A percentile compares a stretch with the other conserved stretches of the same genome.
These are phyloP conservation scores for Haplographium delicatum DNA, from an alignment of 495 filamentous ascomycete genomes.

Conservation along the genomic window DNA sequence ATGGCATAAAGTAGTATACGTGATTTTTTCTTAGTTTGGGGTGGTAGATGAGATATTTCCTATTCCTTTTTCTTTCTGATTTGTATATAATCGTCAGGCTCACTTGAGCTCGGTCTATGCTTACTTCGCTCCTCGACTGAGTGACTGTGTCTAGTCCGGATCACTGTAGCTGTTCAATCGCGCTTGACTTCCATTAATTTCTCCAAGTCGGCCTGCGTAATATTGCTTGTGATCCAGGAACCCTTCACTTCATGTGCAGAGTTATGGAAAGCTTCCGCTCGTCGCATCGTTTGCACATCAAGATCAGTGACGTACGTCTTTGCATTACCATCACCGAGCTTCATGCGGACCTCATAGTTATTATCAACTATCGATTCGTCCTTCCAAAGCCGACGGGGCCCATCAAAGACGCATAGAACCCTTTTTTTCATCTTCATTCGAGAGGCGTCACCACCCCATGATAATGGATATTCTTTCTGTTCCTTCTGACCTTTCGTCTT, in stretches of 20 bases:
- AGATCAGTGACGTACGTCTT: slow-evolving; percentile 83
- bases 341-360: slow-evolving; percentile 87
- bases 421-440: slow-evolving; percentile 98
- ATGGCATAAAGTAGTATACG: no score
- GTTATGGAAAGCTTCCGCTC: slow-evolving; percentile 71
- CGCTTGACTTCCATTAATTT: slow-evolving; percentile 25
- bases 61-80: no score
- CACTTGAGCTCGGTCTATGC: no score
- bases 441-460: slow-evolving; percentile 83
- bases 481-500: slow-evolving; percentile 69
- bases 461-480: slow-evolving; percentile 83
- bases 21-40: no score
- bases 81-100: no score
- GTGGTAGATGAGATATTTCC: no score
- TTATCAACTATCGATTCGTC: slow-evolving; percentile 99
- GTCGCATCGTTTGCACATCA: slow-evolving; percentile 82
- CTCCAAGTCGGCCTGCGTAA: slow-evolving; percentile 22
- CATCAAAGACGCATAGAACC: slow-evolving; percentile 88
- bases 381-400: slow-evolving; percentile 80
- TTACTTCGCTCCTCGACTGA: no score
- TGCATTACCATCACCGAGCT: slow-evolving; percentile 61
- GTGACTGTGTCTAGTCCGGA: no score
- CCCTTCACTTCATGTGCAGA: slow-evolving; percentile 82
- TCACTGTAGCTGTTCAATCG: no score
- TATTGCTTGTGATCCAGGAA: slow-evolving; percentile 47